Conservation (phyloP, 805 yeast genomes). For the Metschnikowia hibisci region DNA sequence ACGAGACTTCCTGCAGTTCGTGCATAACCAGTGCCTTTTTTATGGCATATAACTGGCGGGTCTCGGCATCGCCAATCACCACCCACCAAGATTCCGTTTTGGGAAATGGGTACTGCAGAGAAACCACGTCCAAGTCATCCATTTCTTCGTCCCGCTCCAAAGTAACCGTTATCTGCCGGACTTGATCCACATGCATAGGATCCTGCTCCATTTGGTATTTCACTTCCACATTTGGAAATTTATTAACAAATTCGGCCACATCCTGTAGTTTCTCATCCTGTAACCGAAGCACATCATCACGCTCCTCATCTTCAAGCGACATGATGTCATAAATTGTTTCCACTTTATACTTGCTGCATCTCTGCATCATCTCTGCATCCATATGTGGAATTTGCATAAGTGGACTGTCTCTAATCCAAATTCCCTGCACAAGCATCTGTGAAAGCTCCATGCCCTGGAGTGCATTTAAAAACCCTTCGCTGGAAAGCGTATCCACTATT, state of each 20-base stretch:
- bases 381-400: slow-evolving; percentile 80
- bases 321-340: slow-evolving; percentile 76
- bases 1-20: slow-evolving; percentile 47
- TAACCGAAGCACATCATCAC: slow-evolving; percentile 59
- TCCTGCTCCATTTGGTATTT: slow-evolving; percentile 46
- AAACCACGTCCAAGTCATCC: slow-evolving; percentile 56
- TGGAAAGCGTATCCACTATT: slow-evolving; percentile 68
- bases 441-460: slow-evolving; percentile 79
- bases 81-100: slow-evolving; percentile 85
- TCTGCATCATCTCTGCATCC: slow-evolving; percentile 42
- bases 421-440: slow-evolving; percentile 84
- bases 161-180: slow-evolving; percentile 44
- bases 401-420: slow-evolving; percentile 78
- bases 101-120: slow-evolving; percentile 54
- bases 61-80: slow-evolving; percentile 64
- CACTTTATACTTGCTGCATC: slow-evolving; percentile 54
- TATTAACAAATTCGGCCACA: slow-evolving; percentile 86
- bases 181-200: slow-evolving; percentile 45
- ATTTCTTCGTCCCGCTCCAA: slow-evolving; percentile 76
- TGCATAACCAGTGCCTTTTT: slow-evolving; percentile 56
- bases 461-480: slow-evolving; percentile 77
- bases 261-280: slow-evolving; percentile 45
- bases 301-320: slow-evolving; percentile 73
- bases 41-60: slow-evolving; percentile 65
- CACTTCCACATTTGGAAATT: slow-evolving; percentile 81